Percentiles rank a stretch among this genome's conserved stretches.
Conservation (phyloP, 139 green algal species). For the Chlamydomonas sphaeroides region DNA sequence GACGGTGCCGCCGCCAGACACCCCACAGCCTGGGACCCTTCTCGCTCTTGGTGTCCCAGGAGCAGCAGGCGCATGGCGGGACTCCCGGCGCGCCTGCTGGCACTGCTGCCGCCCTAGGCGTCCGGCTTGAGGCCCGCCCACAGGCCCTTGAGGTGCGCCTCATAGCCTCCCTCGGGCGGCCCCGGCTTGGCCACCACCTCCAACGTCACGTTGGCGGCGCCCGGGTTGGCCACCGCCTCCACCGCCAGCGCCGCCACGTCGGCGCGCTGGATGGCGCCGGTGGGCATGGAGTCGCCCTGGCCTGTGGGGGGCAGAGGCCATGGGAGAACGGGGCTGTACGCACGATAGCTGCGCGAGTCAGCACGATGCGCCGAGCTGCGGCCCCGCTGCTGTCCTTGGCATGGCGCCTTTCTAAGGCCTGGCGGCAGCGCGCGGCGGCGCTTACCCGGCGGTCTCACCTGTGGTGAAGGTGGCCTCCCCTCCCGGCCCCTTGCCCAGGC, state of each 20-base stretch:
- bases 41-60: too few species aligned
- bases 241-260: conserved; percentile 75
- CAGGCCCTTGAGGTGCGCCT: not conserved
- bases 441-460: not conserved
- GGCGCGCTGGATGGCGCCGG: conserved; percentile 51
- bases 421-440: not conserved
- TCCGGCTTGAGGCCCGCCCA: too few species aligned
- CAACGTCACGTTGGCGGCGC: conserved; percentile 35
- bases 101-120: too few species aligned
- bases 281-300: conserved; percentile 55
- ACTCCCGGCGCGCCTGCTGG: too few species aligned
- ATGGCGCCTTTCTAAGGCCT: not conserved
- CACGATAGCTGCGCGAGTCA: not conserved
- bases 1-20: too few species aligned
- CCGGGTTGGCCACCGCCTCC: conserved; percentile 56
- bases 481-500: conserved; percentile 48
- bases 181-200: conserved; percentile 9
- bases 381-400: not conserved
- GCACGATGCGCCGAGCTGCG: too few species aligned
- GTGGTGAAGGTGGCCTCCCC: conserved; percentile 1
- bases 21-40: too few species aligned
- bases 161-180: conserved; percentile 1
- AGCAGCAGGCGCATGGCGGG: too few species aligned
- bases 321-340: not conserved
- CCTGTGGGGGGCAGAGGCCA: conserved; percentile 21